Base-by-base conservation (phyloP, 139 green algal species). In the Zygnema cylindricum region DNA sequence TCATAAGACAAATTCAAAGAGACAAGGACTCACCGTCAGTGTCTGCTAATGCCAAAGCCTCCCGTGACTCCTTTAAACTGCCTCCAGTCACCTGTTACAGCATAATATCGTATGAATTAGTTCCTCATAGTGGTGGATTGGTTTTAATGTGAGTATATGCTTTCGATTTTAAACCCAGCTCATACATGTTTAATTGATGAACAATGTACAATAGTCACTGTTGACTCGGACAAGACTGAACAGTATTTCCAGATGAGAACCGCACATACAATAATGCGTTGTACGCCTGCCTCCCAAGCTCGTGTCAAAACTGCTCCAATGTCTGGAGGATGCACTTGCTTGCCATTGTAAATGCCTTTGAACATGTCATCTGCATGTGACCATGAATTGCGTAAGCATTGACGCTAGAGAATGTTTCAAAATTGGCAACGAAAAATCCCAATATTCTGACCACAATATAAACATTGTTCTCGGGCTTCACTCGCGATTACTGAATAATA, bases 241-340 rank as follows among this genome's bases (percentile, higher is more conserved):
- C n/a, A n/a, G n/a, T n/a, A n/a, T n/a, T n/a, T 69, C 77, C 57
- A 43, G 16, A 85, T 11, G 57, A 11, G 7, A 77, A 7, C 33
- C 82, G 11, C 85, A 89, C 76, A 87, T 32, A 89, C 85, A 30
- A 89, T 90, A 35, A 90, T 90, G 1, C 55, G 49, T 55, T 89
- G 33, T 16, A 90, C 85, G 1, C 85, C 85, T 40, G 85, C 85
- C 43, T 81, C 85, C 85, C 85, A 90, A 16, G 85, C 85, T 89
- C 85, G 76, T 1, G n/a, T 32, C 38, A 90, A 55, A 33, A 90
- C 85, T 81, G 77, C 55, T 3, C 30, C 32, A 41, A 90, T 43
- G 36, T 90, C 85, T 1, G 77, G 35, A 0, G 85, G 85, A 23
- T 90, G 85, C 1, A 33, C 77, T 41, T 89, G 77, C 81, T 90